These are phyloP conservation scores for Taphrina populina DNA, from an alignment of 1,139 yeast species.

Conservation along the genomic window DNA sequence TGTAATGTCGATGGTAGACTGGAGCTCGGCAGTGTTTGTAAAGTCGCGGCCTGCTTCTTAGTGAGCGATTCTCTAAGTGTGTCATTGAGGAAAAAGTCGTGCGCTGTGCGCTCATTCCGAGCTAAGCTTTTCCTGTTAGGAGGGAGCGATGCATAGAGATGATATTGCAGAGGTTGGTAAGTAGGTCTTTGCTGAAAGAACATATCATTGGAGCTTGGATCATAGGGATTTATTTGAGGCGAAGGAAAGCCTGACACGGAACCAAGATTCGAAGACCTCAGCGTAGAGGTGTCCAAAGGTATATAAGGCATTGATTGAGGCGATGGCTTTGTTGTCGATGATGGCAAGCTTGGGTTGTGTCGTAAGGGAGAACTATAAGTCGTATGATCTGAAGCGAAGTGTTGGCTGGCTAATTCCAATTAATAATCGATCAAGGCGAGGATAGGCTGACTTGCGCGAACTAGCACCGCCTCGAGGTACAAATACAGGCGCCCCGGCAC, in stretches of 20 bases:
- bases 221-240: constrained; percentile 27
- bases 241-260: constrained; percentile 31
- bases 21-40: constrained; percentile 64
- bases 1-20: constrained; percentile 74
- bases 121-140: constrained; percentile 68
- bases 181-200: constrained; percentile 38
- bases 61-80: constrained; percentile 70
- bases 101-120: constrained; percentile 68
- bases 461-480: constrained; percentile 21
- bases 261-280: constrained; percentile 1
- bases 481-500: constrained; percentile 37
- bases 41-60: constrained; percentile 73
- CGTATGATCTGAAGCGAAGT: background rate
- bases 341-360: background rate
- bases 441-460: constrained; percentile 1
- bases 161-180: constrained; percentile 68
- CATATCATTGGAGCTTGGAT: constrained; percentile 16
- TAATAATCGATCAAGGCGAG: too few species aligned
- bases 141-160: constrained; percentile 84
- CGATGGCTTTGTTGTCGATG: background rate
- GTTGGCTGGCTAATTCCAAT: too few species aligned
- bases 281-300: constrained; percentile 2
- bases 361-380: constrained; percentile 5
- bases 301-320: constrained; percentile 5
- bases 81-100: constrained; percentile 68